Evolutionary conservation across 495 filamentous ascomycete genomes (phyloP), one percentile per base, ranked within the genome.

Genomic region (Penicillium subrubescens): DNA sequence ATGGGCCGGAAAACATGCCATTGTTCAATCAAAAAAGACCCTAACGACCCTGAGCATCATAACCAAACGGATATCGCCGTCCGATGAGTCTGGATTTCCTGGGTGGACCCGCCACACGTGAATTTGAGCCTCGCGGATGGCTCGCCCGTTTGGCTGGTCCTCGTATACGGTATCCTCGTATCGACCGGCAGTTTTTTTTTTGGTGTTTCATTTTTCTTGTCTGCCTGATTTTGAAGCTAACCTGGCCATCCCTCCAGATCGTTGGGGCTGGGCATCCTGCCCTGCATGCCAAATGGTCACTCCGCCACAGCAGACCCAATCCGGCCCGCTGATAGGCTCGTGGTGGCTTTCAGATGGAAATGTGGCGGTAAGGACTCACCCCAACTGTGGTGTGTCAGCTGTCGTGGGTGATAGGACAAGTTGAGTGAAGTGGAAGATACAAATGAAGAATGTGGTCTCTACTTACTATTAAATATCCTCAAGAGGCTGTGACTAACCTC

Each of bases 91-190:
- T 19, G 53, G 7, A 35, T 56, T 56, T 37, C 53, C n/a, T 37
- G 19, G 8, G 64, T 66, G 54, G 64, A 48, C 53, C 53, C 33
- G 37, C 17, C 21, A 51, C 62, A 62, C 65, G 61, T 61, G 66
- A 61, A 59, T 61, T 60, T 58, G 63, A 65, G 63, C 59, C 67
- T 65, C 60, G 31, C 62, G 58, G 60, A 50, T 63, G 60, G 65
- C 48, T 66, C 65, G 53, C 59, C 46, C 25, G 48, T 57, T 50
- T 55, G 31, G 27, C 41, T 33, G 29, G 27, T 33, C 31, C 17
- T 8, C 25, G 10, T 29, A 21, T 39, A 27, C 31, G 29, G 41
- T 23, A 50, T 37, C 27, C 17, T 62, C 51, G 46, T 56, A 56
- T 56, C 48, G 48, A 52, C 48, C 10, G 25, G 48, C 25, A 52